Base-by-base conservation (phyloP, 805 yeast genomes). In the Kuraishia cidri region DNA sequence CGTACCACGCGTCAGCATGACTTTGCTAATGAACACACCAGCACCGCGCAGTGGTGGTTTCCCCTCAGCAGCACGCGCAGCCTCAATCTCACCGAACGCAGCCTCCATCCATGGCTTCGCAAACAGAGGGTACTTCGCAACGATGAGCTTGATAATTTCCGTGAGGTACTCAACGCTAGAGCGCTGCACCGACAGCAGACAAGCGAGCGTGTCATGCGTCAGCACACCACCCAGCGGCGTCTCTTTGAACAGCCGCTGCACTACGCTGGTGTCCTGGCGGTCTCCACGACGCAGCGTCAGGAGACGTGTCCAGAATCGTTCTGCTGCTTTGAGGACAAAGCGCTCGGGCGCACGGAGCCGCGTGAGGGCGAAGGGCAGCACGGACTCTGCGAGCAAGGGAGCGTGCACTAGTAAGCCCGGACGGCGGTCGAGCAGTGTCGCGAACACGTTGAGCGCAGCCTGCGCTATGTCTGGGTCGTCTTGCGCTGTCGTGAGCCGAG, bases 1-100 rank as follows among this genome's bases (percentile, higher is more conserved):
- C 26, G 72, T 72, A 2, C 88, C 88, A 45, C 86, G 66, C 1
- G 86, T 78, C 2, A 77, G 37, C 52, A 74, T 46, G 20, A 81
- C 43, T 46, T 75, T 77, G 40, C 68, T 74, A 14, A 75, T 48
- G 32, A 79, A 71, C 4, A 60, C 42, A 6, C 65, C 72, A 33
- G 64, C 60, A 2, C 41, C 50, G 21, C 29, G 44, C 23, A 53
- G 43, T 29, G 40, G 51, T 35, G 47, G 50, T 43, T 31, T 49
- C 20, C 43, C 57, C 11, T 33, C 13, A 0, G 33, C 17, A 0
- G 24, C 30, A 36, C 62, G 32, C 37, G 58, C 39, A 2, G 34
- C 24, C 29, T 60, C 50, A 12, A 64, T 44, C 14, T 37, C 36
- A 3, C 32, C 35, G 19, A 64, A 48, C 1, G 60, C 41, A 3